Conservation (phyloP, 305 asterid species). For the Fraxinus platypoda region DNA sequence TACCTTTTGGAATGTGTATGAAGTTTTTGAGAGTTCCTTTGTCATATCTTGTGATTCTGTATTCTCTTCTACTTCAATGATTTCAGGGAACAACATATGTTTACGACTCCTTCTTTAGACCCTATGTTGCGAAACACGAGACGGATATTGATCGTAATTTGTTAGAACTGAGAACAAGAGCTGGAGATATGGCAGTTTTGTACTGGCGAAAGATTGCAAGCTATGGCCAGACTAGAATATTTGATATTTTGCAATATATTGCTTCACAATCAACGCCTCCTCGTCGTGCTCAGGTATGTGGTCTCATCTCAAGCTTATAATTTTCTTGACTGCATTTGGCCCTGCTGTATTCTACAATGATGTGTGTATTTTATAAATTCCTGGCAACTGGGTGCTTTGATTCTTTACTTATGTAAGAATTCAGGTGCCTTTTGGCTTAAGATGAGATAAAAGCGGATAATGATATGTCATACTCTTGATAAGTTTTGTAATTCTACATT, state of each 20-base stretch:
- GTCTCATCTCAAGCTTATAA: background rate
- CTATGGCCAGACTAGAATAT: constrained; percentile 32
- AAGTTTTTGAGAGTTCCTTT: background rate
- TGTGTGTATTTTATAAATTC: background rate
- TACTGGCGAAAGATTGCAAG: constrained; percentile 34
- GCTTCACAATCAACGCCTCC: constrained; percentile 28
- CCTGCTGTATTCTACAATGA: background rate
- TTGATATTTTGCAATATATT: constrained; percentile 37
- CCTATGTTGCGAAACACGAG: constrained; percentile 41
- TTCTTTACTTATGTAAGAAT: background rate
- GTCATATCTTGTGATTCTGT: background rate
- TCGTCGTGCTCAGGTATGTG: constrained; percentile 1
- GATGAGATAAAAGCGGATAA: background rate
- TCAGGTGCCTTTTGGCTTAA: background rate
- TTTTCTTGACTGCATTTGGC: background rate
- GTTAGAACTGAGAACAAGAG: constrained; percentile 28
- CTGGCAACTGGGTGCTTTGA: background rate
- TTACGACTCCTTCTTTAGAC: constrained; percentile 36
- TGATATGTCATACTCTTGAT: background rate
- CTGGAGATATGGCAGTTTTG: background rate
- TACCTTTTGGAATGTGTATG: background rate
- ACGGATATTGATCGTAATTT: constrained; percentile 38
- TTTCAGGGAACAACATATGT: constrained; percentile 38
- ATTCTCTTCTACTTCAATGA: background rate
- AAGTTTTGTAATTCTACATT: background rate